Conservation (phyloP, 2,329 filamentous ascomycete genomes). For the Lachnellula occidentalis region DNA sequence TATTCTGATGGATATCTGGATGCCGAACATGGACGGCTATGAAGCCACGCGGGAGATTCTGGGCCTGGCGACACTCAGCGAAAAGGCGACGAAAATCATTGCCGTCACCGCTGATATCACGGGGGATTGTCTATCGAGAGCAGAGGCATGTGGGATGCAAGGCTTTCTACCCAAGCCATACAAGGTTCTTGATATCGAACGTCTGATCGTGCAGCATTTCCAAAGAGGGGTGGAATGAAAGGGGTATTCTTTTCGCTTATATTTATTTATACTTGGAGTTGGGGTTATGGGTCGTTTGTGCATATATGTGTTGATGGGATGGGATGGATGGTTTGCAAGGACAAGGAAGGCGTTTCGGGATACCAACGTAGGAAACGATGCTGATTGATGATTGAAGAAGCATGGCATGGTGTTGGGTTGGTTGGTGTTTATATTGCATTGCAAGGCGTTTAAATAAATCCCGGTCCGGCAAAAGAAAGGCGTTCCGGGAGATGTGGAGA, state of each 20-base stretch:
- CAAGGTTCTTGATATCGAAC: conserved; percentile 47
- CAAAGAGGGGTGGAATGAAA: background rate
- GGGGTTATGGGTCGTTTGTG: background rate
- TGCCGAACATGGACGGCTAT: conserved; percentile 67
- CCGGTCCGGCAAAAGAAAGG: background rate
- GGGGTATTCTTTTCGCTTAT: background rate
- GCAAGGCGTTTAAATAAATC: background rate
- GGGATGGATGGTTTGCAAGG: no score
- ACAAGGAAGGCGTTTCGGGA: background rate
- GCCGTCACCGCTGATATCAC: conserved; percentile 54
- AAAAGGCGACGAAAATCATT: conserved; percentile 35
- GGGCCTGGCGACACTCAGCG: conserved; percentile 20
- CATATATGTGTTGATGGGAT: background rate
- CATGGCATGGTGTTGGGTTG: no score
- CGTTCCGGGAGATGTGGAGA: background rate
- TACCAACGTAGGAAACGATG: background rate
- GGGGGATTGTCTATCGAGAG: conserved; percentile 42
- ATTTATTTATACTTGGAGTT: background rate
- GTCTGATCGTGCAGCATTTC: conserved; percentile 38
- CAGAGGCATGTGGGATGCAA: conserved; percentile 47
- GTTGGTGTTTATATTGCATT: background rate
- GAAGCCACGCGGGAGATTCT: conserved; percentile 61
- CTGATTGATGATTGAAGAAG: background rate
- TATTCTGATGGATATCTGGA: conserved; percentile 72
- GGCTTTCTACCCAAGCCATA: conserved; percentile 53